These are phyloP conservation scores for Aspergillus novofumigatus DNA, from an alignment of 2,329 filamentous ascomycete genomes.

Conservation along the genomic window DNA sequence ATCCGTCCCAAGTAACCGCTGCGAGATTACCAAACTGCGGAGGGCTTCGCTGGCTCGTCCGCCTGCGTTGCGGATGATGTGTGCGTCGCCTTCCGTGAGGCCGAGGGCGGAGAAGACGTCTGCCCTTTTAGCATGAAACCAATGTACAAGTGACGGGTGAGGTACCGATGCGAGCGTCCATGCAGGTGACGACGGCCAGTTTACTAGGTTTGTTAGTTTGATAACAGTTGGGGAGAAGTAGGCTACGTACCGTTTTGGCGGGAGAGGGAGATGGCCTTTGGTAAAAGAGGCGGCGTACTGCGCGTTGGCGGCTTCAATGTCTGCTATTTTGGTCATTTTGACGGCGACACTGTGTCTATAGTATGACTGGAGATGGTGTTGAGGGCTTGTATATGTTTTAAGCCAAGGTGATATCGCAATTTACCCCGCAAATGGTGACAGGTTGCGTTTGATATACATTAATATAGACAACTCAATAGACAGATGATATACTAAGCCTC, in stretches of 20 bases:
- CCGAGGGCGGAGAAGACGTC: constrained; percentile 53
- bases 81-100: constrained; percentile 69
- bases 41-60: constrained; percentile 65
- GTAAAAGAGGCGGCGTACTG: constrained; percentile 57
- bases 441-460: background rate
- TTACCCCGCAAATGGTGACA: background rate
- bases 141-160: too few species aligned
- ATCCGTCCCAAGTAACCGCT: constrained; percentile 71
- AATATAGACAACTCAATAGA: background rate
- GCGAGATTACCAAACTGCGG: constrained; percentile 70
- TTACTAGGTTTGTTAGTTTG: constrained; percentile 10
- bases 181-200: constrained; percentile 63
- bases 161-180: constrained; percentile 64
- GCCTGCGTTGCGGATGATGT: constrained; percentile 72
- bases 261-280: constrained; percentile 63
- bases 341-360: background rate
- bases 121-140: background rate
- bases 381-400: background rate
- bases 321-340: background rate
- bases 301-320: constrained; percentile 53
- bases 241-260: constrained; percentile 55
- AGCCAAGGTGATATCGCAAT: background rate
- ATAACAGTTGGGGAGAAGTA: background rate
- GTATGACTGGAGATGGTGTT: background rate
- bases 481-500: background rate